These are phyloP conservation scores for Diutina scorzettiae DNA, from an alignment of 1,139 yeast species.

Conservation along the genomic window DNA sequence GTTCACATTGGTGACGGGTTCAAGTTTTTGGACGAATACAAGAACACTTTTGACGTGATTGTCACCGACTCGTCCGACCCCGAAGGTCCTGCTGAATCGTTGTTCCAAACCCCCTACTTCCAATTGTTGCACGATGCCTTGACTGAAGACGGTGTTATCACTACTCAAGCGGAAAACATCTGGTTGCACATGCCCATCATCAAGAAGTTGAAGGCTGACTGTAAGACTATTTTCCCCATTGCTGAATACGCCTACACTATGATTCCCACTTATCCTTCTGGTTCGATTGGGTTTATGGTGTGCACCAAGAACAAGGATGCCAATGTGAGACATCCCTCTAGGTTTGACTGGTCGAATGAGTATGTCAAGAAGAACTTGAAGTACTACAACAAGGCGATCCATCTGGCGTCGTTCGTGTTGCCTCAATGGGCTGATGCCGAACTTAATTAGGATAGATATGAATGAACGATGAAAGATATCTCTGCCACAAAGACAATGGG, in stretches of 20 bases:
- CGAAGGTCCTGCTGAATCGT: constrained; percentile 88
- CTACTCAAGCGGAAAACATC: constrained; percentile 86
- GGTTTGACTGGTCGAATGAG: constrained; percentile 48
- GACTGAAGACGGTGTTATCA: constrained; percentile 77
- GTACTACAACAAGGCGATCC: constrained; percentile 72
- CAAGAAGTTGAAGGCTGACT: constrained; percentile 60
- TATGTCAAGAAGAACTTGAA: constrained; percentile 55
- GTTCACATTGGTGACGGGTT: constrained; percentile 87
- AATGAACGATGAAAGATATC: too few species aligned
- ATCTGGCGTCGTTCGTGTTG: constrained; percentile 74
- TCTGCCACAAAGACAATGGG: too few species aligned
- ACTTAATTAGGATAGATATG: constrained; percentile 11
- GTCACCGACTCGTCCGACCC: constrained; percentile 94
- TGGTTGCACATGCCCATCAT: constrained; percentile 81
- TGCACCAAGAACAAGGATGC: constrained; percentile 64
- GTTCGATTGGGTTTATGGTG: constrained; percentile 90
- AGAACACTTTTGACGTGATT: constrained; percentile 70
- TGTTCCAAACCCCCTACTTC: constrained; percentile 82
- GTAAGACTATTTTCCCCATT: constrained; percentile 71
- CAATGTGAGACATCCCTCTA: constrained; percentile 53
- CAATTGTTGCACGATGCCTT: constrained; percentile 67
- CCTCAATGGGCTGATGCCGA: constrained; percentile 69
- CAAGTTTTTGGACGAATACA: constrained; percentile 70
- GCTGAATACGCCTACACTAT: constrained; percentile 82
- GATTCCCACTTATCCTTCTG: constrained; percentile 90